Evolutionary conservation across 495 filamentous ascomycete genomes (phyloP).

Genomic region (Trichoderma orchidacearum): DNA sequence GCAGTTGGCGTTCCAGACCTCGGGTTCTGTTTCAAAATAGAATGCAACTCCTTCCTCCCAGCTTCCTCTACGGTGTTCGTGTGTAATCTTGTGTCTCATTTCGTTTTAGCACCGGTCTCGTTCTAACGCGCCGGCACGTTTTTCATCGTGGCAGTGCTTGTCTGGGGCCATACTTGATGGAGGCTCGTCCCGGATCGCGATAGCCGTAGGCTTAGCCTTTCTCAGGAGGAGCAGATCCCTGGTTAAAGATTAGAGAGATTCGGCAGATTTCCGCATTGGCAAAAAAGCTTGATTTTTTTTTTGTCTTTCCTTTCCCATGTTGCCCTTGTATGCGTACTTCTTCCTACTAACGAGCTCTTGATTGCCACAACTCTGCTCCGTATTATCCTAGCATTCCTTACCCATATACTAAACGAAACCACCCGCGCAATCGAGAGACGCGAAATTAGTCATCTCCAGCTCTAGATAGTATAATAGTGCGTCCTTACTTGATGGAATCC

Average conservation of each 20-base stretch:
- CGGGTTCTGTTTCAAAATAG: too few relatives aligned
- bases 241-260: background rate
- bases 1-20: background rate
- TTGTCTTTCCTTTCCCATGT: background rate
- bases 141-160: background rate
- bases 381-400: too few relatives aligned
- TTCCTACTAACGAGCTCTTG: too few relatives aligned
- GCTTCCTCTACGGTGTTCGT: too few relatives aligned
- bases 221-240: background rate
- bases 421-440: too few relatives aligned
- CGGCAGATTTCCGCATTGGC: background rate
- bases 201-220: background rate
- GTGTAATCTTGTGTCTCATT: background rate
- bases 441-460: too few relatives aligned
- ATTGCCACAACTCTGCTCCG: too few relatives aligned
- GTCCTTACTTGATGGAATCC: too few relatives aligned
- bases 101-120: background rate
- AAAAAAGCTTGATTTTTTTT: background rate
- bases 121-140: background rate
- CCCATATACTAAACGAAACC: too few relatives aligned
- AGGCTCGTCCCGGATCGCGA: background rate
- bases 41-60: too few relatives aligned
- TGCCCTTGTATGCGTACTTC: background rate
- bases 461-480: too few relatives aligned
- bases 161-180: background rate